A percentile compares a stretch with the other conserved stretches of the same genome.
These are phyloP conservation scores for Phoma sp. DNA, from an alignment of 2,329 filamentous ascomycete species.

Conservation along the genomic window DNA sequence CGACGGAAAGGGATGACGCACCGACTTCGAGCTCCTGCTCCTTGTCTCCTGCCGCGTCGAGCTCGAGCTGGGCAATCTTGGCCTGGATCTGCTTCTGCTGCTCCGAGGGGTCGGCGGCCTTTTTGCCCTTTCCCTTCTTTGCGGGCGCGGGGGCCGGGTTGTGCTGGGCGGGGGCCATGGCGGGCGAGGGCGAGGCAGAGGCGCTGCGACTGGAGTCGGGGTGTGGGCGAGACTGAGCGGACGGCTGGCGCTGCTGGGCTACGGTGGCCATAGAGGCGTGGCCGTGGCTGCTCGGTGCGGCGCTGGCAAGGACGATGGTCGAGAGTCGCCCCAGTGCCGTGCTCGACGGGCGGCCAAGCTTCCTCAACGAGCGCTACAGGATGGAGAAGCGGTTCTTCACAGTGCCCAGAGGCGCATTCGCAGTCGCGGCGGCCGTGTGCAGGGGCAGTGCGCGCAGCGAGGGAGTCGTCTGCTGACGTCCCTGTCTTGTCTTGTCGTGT, in stretches of 20 bases:
- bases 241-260: conserved; percentile 44
- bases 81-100: conserved; percentile 90
- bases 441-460: conserved; percentile 25
- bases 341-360: conserved; percentile 8
- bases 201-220: conserved; percentile 50
- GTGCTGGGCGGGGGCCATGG: conserved; percentile 54
- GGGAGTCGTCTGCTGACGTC: conserved; percentile 30
- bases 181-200: conserved; percentile 49
- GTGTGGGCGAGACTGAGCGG: conserved; percentile 41
- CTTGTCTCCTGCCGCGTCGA: conserved; percentile 90
- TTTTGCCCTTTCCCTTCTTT: conserved; percentile 87
- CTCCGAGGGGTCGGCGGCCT: conserved; percentile 82
- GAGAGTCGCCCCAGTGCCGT: conserved; percentile 24
- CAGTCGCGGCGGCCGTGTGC: conserved; percentile 15
- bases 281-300: conserved; percentile 24
- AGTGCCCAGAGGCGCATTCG: conserved; percentile 26
- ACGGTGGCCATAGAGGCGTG: conserved; percentile 45
- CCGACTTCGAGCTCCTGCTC: conserved; percentile 96
- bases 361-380: neutral
- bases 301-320: conserved; percentile 17
- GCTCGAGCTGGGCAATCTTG: conserved; percentile 93
- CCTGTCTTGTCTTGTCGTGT: too few relatives aligned
- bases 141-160: conserved; percentile 61
- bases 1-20: conserved; percentile 48
- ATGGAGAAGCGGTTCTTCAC: conserved; percentile 1